phyloP scores from a whole-genome alignment of 2,329 filamentous ascomycete species.

The Neonectria punicea region DNA sequence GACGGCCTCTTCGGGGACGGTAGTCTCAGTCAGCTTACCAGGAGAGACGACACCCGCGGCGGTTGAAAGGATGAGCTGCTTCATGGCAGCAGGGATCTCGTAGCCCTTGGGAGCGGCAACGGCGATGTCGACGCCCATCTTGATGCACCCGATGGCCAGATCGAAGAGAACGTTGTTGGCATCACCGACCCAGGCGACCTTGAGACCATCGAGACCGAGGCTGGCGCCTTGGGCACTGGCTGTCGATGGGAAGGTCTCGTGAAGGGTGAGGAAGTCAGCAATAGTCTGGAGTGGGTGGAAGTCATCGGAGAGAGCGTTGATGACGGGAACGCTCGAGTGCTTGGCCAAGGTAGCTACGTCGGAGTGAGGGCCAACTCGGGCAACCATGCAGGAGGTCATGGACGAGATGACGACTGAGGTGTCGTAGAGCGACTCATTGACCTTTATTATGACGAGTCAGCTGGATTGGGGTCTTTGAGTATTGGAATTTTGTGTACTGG shows the following conservation, averaged over 20 bases:
- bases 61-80: conserved; percentile 74
- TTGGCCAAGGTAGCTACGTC: conserved; percentile 77
- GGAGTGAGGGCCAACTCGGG: conserved; percentile 80
- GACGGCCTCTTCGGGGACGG: conserved; percentile 84
- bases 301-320: conserved; percentile 88
- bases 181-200: conserved; percentile 96
- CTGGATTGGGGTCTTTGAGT: no score
- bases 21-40: conserved; percentile 79
- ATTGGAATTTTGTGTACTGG: not conserved
- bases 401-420: conserved; percentile 94
- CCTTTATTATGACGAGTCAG: conserved; percentile 54
- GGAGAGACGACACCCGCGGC: conserved; percentile 65
- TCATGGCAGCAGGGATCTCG: conserved; percentile 81
- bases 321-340: conserved; percentile 81
- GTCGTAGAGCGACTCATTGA: conserved; percentile 95
- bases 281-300: conserved; percentile 96
- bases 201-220: conserved; percentile 82
- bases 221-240: conserved; percentile 49
- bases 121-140: conserved; percentile 85
- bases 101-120: conserved; percentile 91
- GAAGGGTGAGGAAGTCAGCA: conserved; percentile 91
- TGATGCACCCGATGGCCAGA: conserved; percentile 85
- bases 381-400: conserved; percentile 87
- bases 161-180: conserved; percentile 98
- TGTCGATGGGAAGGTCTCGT: conserved; percentile 75